These are phyloP conservation scores for Pyrenochaeta sp. DNA, from an alignment of 2,329 filamentous ascomycete species.

Conservation along the genomic window DNA sequence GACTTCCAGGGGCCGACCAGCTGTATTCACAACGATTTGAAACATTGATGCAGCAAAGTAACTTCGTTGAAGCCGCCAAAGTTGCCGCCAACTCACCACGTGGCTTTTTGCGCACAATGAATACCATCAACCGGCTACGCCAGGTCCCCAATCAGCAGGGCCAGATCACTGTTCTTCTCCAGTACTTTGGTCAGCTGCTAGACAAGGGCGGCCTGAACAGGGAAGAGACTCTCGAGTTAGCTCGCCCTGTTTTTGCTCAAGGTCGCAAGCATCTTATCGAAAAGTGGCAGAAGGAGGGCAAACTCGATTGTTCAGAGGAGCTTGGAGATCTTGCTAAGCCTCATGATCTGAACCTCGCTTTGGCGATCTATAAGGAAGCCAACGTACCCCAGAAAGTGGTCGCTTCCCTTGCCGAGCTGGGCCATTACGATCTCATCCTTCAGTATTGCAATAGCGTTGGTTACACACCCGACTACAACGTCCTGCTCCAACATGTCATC, in stretches of 20 bases:
- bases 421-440: slow-evolving; percentile 96
- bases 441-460: slow-evolving; percentile 85
- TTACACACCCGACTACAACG: slow-evolving; percentile 95
- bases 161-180: slow-evolving; percentile 91
- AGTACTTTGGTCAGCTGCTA: slow-evolving; percentile 96
- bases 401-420: slow-evolving; percentile 91
- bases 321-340: slow-evolving; percentile 92
- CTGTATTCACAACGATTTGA: slow-evolving; percentile 95
- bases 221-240: slow-evolving; percentile 92
- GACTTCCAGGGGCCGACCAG: slow-evolving; percentile 91
- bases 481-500: slow-evolving; percentile 83
- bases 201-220: slow-evolving; percentile 94
- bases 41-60: slow-evolving; percentile 79
- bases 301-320: slow-evolving; percentile 95
- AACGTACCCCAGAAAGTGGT: slow-evolving; percentile 94
- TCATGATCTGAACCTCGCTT: slow-evolving; percentile 86
- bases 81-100: slow-evolving; percentile 95
- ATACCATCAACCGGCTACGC: slow-evolving; percentile 98
- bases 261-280: slow-evolving; percentile 95
- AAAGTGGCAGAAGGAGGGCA: slow-evolving; percentile 97
- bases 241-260: slow-evolving; percentile 89
- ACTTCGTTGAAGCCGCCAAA: slow-evolving; percentile 90
- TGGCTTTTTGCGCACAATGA: slow-evolving; percentile 90
- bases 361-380: slow-evolving; percentile 89
- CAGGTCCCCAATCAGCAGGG: slow-evolving; percentile 79